phyloP scores from a whole-genome alignment of 257 asterid species.

The Knoxia roxburghii region DNA sequence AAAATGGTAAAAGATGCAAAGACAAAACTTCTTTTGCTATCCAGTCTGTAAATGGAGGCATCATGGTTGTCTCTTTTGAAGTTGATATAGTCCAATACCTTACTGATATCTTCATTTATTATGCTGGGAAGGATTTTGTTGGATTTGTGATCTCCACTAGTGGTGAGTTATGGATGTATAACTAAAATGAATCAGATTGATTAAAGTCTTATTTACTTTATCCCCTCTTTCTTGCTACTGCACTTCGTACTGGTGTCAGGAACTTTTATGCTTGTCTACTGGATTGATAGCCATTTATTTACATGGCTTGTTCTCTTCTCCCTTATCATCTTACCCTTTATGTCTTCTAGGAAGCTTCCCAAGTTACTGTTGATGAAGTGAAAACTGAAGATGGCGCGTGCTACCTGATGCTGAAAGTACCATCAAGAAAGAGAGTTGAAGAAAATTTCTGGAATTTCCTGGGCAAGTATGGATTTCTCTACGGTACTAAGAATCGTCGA shows the following conservation, averaged over 20 bases:
- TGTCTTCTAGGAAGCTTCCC: slow-evolving; percentile 60
- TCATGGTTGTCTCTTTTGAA: not conserved
- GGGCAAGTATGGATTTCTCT: slow-evolving; percentile 75
- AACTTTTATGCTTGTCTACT: not conserved
- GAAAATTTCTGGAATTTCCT: slow-evolving; percentile 67
- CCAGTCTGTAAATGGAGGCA: not conserved
- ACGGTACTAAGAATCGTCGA: slow-evolving; percentile 50
- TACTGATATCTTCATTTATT: not conserved
- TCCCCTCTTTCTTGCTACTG: not conserved
- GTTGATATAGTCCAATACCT: not conserved
- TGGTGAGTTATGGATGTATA: not conserved
- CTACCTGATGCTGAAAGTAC: slow-evolving; percentile 66
- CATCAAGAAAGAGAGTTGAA: slow-evolving; percentile 38
- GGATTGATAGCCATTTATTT: not conserved
- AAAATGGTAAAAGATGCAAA: slow-evolving; percentile 11
- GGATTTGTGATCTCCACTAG: not conserved
- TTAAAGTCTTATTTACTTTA: not conserved
- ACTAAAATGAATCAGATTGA: not conserved
- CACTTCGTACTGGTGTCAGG: too few species aligned
- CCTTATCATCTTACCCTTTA: slow-evolving; percentile 7
- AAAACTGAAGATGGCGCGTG: slow-evolving; percentile 73
- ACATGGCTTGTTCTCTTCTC: slow-evolving; percentile 8
- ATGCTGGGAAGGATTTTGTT: not conserved
- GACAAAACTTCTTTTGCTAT: not conserved
- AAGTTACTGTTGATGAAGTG: slow-evolving; percentile 47